Evolutionary conservation across 2,329 filamentous ascomycete species (phyloP), one percentile per base, ranked within the genome.

Genomic region (Furcasterigmium sp.): DNA sequence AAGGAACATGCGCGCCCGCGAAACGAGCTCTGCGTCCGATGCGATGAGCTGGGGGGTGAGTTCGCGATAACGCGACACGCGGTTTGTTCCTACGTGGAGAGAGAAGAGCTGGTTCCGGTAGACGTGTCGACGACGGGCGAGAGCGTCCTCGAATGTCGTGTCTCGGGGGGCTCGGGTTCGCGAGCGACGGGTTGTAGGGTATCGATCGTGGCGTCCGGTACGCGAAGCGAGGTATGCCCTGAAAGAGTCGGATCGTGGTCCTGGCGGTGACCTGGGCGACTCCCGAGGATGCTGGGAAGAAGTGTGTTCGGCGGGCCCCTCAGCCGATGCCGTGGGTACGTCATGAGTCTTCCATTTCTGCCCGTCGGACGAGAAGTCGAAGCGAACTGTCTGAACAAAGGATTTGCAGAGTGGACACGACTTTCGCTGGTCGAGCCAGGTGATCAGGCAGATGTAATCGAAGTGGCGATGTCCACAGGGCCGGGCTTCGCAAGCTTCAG

Each of bases 381-480:
- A 85, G 50, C 81, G 76, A 38, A 95, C 80, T 18, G 76, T 71
- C 6, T 59, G 54, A 28, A 82, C 69, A 32, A 56, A 50, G 5
- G 69, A 57, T 48, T 82, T 83, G 78, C 91, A 97, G 41, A 96
- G 71, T 15, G 91, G 91, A 56, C 91, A 96, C 38, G 71, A 76
- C 1, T 82, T 72, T 9, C 78, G 77, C 50, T 85, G 72, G 52
- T 89, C 76, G 5, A 95, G 70, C 91, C 91, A 96, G 63, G 76
- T 90, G 18, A 84, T 66, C 6, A 95, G 76, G 61, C 91, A 97
- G 11, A 88, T 62, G 57, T 90, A 94, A 69, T 96, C 90, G 60
- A 94, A 95, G 52, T 82, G 80, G 45, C 72, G 67, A 68, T 97
- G 91, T 34, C 78, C 75, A 69, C 91, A 97, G 8, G 91, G 90